These are phyloP conservation scores for Geotrichum fermentans DNA, from an alignment of 1,139 yeast genomes.

Conservation along the genomic window DNA sequence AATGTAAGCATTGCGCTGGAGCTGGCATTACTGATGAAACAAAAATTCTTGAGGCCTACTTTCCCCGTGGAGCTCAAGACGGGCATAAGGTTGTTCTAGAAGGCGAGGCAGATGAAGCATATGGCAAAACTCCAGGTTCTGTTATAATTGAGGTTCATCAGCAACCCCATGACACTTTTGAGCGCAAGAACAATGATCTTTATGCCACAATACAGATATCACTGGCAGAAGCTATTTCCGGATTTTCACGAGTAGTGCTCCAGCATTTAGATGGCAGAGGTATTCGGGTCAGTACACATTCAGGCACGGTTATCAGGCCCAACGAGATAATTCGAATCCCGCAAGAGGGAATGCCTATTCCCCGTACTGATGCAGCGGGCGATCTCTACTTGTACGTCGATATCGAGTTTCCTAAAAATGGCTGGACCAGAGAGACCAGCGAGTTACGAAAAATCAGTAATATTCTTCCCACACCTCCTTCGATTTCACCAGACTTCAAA, in stretches of 20 bases:
- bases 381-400: slow-evolving; percentile 67
- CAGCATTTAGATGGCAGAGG: slow-evolving; percentile 80
- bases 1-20: slow-evolving; percentile 78
- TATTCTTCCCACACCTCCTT: slow-evolving; percentile 26
- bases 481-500: slow-evolving; percentile 7
- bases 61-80: slow-evolving; percentile 61
- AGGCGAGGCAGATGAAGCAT: slow-evolving; percentile 71
- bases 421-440: slow-evolving; percentile 32
- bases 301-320: slow-evolving; percentile 72
- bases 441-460: slow-evolving; percentile 29
- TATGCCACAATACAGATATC: slow-evolving; percentile 57
- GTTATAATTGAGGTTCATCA: slow-evolving; percentile 59
- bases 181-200: slow-evolving; percentile 60
- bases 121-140: slow-evolving; percentile 72
- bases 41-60: slow-evolving; percentile 70
- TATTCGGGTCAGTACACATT: slow-evolving; percentile 55
- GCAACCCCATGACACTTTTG: slow-evolving; percentile 44
- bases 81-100: slow-evolving; percentile 59
- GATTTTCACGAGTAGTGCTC: slow-evolving; percentile 61
- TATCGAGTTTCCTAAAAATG: slow-evolving; percentile 76
- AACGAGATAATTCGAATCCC: slow-evolving; percentile 63
- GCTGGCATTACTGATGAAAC: slow-evolving; percentile 57
- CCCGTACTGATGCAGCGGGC: slow-evolving; percentile 49
- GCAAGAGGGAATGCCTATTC: slow-evolving; percentile 84
- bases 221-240: slow-evolving; percentile 76